Percentiles rank a stretch among this genome's conserved stretches.
Conservation (phyloP, 306 rosid species). For the Casuarina cunninghamiana region DNA sequence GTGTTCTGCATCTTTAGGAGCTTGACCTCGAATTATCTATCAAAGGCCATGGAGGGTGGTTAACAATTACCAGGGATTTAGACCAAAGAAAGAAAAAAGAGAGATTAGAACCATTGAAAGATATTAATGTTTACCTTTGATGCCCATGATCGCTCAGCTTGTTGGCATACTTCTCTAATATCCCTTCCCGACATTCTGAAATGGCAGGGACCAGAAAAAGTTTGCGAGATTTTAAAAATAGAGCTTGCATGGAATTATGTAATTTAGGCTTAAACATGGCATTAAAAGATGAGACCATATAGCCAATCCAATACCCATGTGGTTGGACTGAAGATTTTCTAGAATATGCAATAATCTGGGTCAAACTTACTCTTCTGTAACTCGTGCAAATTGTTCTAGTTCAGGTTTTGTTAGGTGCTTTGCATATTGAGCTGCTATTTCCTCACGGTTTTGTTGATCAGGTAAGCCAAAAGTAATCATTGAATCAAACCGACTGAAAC, state of each 20-base stretch:
- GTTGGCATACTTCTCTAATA: slow-evolving; percentile 81
- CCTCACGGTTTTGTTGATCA: slow-evolving; percentile 69
- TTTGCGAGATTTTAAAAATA: background rate
- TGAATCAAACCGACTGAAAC: slow-evolving; percentile 75
- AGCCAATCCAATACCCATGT: background rate
- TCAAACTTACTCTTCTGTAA: slow-evolving; percentile 52
- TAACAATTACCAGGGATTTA: background rate
- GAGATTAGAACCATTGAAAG: background rate
- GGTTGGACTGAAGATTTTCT: background rate
- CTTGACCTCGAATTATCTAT: slow-evolving; percentile 64
- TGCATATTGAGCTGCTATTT: slow-evolving; percentile 84
- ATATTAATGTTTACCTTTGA: slow-evolving; percentile 59
- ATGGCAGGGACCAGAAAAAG: slow-evolving; percentile 13
- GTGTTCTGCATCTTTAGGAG: slow-evolving; percentile 37
- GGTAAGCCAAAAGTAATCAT: slow-evolving; percentile 74
- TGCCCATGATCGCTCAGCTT: slow-evolving; percentile 96
- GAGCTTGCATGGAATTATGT: background rate
- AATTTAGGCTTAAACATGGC: background rate
- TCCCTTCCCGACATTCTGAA: slow-evolving; percentile 96
- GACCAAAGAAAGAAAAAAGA: background rate
- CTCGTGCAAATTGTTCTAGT: slow-evolving; percentile 47
- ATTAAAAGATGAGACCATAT: background rate
- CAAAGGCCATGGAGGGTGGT: slow-evolving; percentile 19
- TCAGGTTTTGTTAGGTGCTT: slow-evolving; percentile 58
- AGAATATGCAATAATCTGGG: background rate